Evolutionary conservation across 2,329 filamentous ascomycete genomes (phyloP), one percentile per base, ranked within the genome.

Genomic region (Hymenoscyphus infarciens): DNA sequence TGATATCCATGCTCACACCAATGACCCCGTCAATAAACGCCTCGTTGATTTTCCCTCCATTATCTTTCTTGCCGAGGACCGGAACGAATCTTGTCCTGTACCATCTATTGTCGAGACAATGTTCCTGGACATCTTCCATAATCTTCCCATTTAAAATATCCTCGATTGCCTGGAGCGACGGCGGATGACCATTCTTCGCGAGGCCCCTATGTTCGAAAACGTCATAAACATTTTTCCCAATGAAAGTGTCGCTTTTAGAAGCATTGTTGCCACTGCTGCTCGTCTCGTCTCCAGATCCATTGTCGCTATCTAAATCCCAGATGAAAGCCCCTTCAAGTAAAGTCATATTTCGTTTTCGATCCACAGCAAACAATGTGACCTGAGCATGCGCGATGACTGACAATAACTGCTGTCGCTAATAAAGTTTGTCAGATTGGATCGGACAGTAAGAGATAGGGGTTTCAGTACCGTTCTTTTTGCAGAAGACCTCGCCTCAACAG

Each of bases 1-100:
- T 92, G 5, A 92, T 85, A 70, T 93, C 89, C 83, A 92, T 89
- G 55, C 88, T 87, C n/a, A 92, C 84, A 1, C 88, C 89, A 62
- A 92, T 90, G 1, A 90, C 88, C 1, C 89, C 89, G 66, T 90
- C 86, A 22, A 92, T 80, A 57, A 78, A 82, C 2, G 77, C 75
- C 15, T 83, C 79, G 15, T 74, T 76, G 2, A 76, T 76, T 67
- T 80, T 80, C 15, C 80, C 78, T 15, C 84, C 83, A 29, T 76
- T 78, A 1, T 82, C 78, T 54, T 82, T 81, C 60, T 85, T 84
- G 15, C 81, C 82, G 25, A 84, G 75, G 39, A 91, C 80, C 1
- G 90, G 89, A 8, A 91, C 80, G 64, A 92, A 85, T 7, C 88
- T 82, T 1, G 89, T 92, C 54, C 88, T 82, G 70, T 87, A 92